Evolutionary conservation across 768 basidiomycete genomes (phyloP).

Genomic region (Trametes coccinea): DNA sequence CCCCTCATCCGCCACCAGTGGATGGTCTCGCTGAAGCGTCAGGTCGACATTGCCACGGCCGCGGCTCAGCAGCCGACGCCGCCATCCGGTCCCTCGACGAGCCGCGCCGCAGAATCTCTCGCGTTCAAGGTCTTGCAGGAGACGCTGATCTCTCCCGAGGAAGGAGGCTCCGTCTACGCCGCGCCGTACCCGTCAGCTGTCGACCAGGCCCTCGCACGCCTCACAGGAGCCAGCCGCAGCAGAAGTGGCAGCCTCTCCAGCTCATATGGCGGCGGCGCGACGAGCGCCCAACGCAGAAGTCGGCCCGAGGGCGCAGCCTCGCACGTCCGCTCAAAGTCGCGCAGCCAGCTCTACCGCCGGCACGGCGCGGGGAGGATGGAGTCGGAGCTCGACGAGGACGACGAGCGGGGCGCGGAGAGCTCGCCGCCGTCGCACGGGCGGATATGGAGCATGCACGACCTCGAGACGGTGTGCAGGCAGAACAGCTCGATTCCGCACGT

Average conservation of each 20-base stretch:
- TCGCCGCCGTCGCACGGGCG: constrained; percentile 42
- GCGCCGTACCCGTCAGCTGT: constrained; percentile 22
- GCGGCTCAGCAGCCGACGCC: constrained; percentile 23
- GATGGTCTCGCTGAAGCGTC: constrained; percentile 64
- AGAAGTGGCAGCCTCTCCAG: constrained; percentile 29
- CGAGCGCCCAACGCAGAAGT: constrained; percentile 17
- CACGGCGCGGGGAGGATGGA: constrained; percentile 67
- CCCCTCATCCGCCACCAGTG: constrained; percentile 73
- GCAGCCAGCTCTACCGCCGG: constrained; percentile 66
- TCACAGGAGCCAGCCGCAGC: constrained; percentile 20
- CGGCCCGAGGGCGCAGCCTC: constrained; percentile 22
- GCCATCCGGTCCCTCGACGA: constrained; percentile 33
- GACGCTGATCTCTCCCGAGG: constrained; percentile 57
- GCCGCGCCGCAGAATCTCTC: constrained; percentile 53
- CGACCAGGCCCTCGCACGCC: constrained; percentile 38
- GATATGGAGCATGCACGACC: constrained; percentile 78
- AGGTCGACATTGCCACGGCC: constrained; percentile 52
- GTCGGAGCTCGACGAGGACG: constrained; percentile 46
- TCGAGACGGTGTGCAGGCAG: constrained; percentile 83
- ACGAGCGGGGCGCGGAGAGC: constrained; percentile 16
- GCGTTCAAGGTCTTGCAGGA: constrained; percentile 86
- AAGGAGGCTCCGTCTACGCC: constrained; percentile 9
- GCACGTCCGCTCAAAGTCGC: constrained; percentile 67
- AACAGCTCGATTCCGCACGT: constrained; percentile 84
- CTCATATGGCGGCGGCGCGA: constrained; percentile 11